A percentile compares a stretch with the other conserved stretches of the same genome.
Evolutionary conservation across 2,329 filamentous ascomycete species (phyloP).

Genomic region (Colletotrichum plurivorum): DNA sequence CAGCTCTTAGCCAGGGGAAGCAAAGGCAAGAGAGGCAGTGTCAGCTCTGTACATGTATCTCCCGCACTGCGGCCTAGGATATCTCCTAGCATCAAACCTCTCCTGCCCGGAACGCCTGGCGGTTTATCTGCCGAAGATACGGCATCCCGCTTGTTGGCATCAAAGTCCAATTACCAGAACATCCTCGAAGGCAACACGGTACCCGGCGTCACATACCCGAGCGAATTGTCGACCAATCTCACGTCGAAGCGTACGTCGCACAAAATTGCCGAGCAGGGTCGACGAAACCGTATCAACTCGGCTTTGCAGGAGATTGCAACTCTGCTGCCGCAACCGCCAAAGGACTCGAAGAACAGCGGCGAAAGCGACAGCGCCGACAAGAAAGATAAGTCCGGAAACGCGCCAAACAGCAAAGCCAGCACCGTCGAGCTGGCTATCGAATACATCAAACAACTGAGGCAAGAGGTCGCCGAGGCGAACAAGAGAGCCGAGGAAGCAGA

Average conservation of each 20-base stretch:
- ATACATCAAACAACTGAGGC: constrained; percentile 89
- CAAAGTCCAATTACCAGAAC: constrained; percentile 98
- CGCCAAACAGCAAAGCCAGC: constrained; percentile 91
- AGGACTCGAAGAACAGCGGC: constrained; percentile 55
- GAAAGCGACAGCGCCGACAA: constrained; percentile 63
- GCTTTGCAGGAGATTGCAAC: constrained; percentile 92
- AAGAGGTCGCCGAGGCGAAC: constrained; percentile 77
- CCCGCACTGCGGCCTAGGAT: constrained; percentile 91
- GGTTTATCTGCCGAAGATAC: constrained; percentile 70
- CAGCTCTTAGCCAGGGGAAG: constrained; percentile 68
- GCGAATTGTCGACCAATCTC: constrained; percentile 90
- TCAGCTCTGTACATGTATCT: constrained; percentile 82
- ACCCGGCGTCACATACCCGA: constrained; percentile 91
- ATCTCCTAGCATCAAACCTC: constrained; percentile 93
- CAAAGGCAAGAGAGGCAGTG: constrained; percentile 77
- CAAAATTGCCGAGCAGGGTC: constrained; percentile 97
- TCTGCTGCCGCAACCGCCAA: constrained; percentile 77
- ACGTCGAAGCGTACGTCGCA: constrained; percentile 98
- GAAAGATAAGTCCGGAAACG: constrained; percentile 60
- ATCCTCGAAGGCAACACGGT: constrained; percentile 94
- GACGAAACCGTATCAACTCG: constrained; percentile 94
- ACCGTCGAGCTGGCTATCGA: constrained; percentile 98
- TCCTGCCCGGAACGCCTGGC: constrained; percentile 75
- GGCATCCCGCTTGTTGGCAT: constrained; percentile 83
- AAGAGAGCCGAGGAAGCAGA: constrained; percentile 75